phyloP scores from a whole-genome alignment of 371 early-diverging fungal genomes.

The Apophysomyces elegans region DNA sequence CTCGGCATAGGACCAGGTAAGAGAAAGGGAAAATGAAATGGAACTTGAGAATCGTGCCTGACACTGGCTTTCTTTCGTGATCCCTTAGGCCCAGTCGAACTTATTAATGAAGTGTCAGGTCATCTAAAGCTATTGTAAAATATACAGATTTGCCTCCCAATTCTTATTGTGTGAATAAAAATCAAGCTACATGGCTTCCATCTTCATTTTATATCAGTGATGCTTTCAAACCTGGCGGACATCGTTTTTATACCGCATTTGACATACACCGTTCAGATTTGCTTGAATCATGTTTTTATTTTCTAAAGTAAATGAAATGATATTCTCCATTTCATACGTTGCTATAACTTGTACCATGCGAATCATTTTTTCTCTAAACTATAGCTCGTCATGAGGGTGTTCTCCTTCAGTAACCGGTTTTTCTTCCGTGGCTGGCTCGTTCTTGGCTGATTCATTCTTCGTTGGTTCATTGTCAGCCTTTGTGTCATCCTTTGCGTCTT shows the following conservation, averaged over 20 bases:
- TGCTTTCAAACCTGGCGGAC: no score
- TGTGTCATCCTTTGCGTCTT: slow-evolving; percentile 25
- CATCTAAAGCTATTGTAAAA: slow-evolving; percentile 83
- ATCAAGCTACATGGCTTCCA: background rate
- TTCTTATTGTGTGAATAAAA: no score
- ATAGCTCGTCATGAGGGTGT: slow-evolving; percentile 3
- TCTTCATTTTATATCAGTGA: no score
- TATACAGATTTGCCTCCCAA: background rate
- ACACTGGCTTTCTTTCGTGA: background rate
- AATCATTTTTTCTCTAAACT: background rate
- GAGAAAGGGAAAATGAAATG: background rate
- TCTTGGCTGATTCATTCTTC: background rate
- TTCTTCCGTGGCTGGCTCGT: background rate
- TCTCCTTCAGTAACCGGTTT: background rate
- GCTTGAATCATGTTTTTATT: background rate
- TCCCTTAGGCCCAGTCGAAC: slow-evolving; percentile 66
- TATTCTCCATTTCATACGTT: background rate
- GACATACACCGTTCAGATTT: background rate
- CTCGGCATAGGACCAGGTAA: slow-evolving; percentile 95
- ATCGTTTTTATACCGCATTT: background rate
- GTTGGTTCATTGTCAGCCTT: slow-evolving; percentile 14
- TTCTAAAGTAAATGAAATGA: background rate
- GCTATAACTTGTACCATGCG: background rate
- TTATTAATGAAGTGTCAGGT: slow-evolving; percentile 82
- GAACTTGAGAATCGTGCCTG: background rate